A percentile compares a stretch with the other conserved stretches of the same genome.
phyloP scores from a whole-genome alignment of 1,284 basidiomycete genomes.

The Marasmius fiardii region DNA sequence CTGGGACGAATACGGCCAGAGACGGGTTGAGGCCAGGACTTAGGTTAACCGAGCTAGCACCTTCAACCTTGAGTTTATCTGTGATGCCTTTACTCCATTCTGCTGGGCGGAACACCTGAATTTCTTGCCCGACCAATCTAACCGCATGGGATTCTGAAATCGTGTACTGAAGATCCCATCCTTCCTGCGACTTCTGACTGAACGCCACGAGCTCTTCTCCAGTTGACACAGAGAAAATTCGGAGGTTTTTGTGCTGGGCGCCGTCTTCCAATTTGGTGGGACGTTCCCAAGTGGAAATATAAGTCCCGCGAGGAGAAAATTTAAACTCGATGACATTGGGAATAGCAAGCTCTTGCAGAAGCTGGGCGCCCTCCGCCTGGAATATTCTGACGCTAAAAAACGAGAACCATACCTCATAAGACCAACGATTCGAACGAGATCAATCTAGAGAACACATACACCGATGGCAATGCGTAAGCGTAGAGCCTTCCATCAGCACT shows the following conservation, averaged over 20 bases:
- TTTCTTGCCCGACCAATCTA: conserved; percentile 79
- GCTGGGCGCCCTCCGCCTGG: conserved; percentile 70
- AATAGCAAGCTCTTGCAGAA: conserved; percentile 67
- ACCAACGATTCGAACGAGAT: conserved; percentile 9
- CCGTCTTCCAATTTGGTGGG: conserved; percentile 82
- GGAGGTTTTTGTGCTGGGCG: conserved; percentile 83
- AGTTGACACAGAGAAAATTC: conserved; percentile 79
- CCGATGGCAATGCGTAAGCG: conserved; percentile 77
- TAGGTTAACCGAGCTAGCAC: conserved; percentile 70
- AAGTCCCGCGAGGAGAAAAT: conserved; percentile 92
- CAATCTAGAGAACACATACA: conserved; percentile 43
- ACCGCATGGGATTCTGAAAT: conserved; percentile 88
- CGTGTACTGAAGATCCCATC: conserved; percentile 91
- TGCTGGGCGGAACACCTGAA: conserved; percentile 84
- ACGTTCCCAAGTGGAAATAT: conserved; percentile 93
- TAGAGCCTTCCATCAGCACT: conserved; percentile 86
- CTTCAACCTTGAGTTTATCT: conserved; percentile 82
- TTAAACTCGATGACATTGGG: conserved; percentile 79
- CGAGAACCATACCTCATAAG: conserved; percentile 16
- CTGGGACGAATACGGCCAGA: conserved; percentile 87
- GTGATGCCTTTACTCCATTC: conserved; percentile 78
- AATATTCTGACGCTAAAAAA: conserved; percentile 66
- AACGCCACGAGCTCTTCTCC: conserved; percentile 81
- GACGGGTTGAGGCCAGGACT: conserved; percentile 84
- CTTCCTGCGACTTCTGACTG: conserved; percentile 80